Conservation (phyloP, 2,329 filamentous ascomycete genomes). For the Aureobasidium vineae region DNA sequence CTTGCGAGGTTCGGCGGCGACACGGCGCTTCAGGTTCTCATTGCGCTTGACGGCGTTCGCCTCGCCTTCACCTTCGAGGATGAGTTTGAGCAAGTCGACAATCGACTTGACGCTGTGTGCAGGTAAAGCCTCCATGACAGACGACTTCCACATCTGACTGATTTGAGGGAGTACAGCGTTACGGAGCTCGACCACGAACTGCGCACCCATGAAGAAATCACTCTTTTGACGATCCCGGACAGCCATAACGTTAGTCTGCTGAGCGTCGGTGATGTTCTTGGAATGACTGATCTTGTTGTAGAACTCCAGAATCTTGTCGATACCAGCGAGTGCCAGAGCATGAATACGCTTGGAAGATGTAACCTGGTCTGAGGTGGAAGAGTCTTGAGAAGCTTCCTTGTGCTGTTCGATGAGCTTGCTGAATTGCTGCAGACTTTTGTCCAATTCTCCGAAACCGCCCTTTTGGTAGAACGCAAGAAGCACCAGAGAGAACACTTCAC, state of each 20-base stretch:
- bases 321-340: constrained; percentile 33
- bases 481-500: constrained; percentile 64
- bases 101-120: constrained; percentile 73
- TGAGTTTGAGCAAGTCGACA: constrained; percentile 77
- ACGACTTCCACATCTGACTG: constrained; percentile 78
- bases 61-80: constrained; percentile 77
- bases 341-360: constrained; percentile 25
- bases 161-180: constrained; percentile 75
- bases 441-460: constrained; percentile 71
- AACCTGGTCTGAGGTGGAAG: constrained; percentile 7
- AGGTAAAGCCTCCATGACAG: constrained; percentile 76
- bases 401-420: constrained; percentile 32
- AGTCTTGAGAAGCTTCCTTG: constrained; percentile 34
- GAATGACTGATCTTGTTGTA: constrained; percentile 73
- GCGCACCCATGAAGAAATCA: constrained; percentile 64
- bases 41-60: constrained; percentile 59
- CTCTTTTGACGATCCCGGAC: constrained; percentile 57
- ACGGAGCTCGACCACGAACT: constrained; percentile 84
- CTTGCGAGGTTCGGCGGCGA: constrained; percentile 48
- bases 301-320: constrained; percentile 77
- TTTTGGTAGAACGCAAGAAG: constrained; percentile 83
- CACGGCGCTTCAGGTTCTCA: constrained; percentile 56
- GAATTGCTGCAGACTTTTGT: constrained; percentile 45
- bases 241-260: constrained; percentile 55
- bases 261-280: constrained; percentile 77